Conservation (phyloP, 345 rosid species). For the Cardiospermum halicacabum region DNA sequence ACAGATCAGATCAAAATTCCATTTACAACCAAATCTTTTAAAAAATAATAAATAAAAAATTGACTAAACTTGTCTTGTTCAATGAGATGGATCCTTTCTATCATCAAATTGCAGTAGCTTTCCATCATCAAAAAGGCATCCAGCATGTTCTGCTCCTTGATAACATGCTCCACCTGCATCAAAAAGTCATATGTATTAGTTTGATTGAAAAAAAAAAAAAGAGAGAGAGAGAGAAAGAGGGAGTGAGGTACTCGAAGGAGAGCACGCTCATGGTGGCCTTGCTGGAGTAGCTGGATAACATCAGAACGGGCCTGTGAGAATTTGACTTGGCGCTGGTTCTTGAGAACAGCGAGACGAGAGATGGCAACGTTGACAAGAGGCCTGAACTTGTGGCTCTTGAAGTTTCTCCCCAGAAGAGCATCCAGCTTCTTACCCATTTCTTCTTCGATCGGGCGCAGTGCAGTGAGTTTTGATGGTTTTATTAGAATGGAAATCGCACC, state of each 20-base stretch:
- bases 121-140: slow-evolving; percentile 65
- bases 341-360: slow-evolving; percentile 63
- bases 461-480: neutral
- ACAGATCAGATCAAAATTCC: neutral
- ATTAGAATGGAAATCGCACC: no score
- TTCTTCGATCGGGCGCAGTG: neutral
- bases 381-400: slow-evolving; percentile 65
- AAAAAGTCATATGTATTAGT: neutral
- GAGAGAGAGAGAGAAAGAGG: neutral
- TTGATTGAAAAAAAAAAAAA: neutral
- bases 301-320: slow-evolving; percentile 60
- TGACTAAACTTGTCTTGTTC: slow-evolving; percentile 41
- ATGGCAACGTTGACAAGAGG: slow-evolving; percentile 51
- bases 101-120: slow-evolving; percentile 53
- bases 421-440: slow-evolving; percentile 81
- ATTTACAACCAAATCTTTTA: neutral
- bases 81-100: slow-evolving; percentile 59
- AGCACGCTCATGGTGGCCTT: slow-evolving; percentile 64
- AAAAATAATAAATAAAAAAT: neutral
- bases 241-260: slow-evolving; percentile 55
- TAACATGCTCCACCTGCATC: slow-evolving; percentile 55
- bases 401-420: slow-evolving; percentile 59
- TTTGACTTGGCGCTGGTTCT: slow-evolving; percentile 60
- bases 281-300: slow-evolving; percentile 72
- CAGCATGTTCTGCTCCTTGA: slow-evolving; percentile 64